Conservation (phyloP, 1,139 yeast genomes). For the Barnettozyma hawaiiensis region DNA sequence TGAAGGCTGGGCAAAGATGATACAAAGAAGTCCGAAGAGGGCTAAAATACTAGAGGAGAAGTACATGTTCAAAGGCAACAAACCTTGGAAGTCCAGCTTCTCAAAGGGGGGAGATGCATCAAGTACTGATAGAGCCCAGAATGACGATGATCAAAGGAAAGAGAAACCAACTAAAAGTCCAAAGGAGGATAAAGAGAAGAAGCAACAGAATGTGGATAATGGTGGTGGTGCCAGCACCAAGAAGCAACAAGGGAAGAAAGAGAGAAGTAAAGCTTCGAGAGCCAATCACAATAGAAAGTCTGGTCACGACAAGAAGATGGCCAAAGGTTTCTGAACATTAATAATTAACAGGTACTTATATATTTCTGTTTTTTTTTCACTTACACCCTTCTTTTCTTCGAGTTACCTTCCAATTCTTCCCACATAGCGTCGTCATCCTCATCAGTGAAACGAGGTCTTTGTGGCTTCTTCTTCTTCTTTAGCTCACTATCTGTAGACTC, state of each 20-base stretch:
- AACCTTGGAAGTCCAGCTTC: constrained; percentile 15
- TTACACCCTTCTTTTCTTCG: constrained; percentile 22
- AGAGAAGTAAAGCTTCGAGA: constrained; percentile 47
- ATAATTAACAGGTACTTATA: too few species aligned
- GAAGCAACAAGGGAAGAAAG: constrained; percentile 41
- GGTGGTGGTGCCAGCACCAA: constrained; percentile 21
- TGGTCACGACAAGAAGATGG: constrained; percentile 53
- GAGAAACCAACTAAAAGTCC: not conserved
- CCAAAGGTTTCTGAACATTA: constrained; percentile 24
- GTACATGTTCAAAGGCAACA: constrained; percentile 37
- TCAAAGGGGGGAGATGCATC: not conserved
- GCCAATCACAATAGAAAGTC: constrained; percentile 63
- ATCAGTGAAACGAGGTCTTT: constrained; percentile 9
- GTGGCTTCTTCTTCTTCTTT: constrained; percentile 19
- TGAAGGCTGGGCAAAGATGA: constrained; percentile 87
- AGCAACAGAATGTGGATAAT: constrained; percentile 7
- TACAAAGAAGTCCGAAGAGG: constrained; percentile 58
- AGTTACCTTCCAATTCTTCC: constrained; percentile 21
- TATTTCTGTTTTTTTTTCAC: too few species aligned
- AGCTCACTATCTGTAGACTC: constrained; percentile 33
- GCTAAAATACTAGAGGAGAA: constrained; percentile 58
- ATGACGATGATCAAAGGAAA: not conserved
- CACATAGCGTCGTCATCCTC: constrained; percentile 28
- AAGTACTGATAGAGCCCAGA: not conserved
- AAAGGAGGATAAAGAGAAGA: not conserved